These are phyloP conservation scores for Aspergillus piperis DNA, from an alignment of 2,329 filamentous ascomycete genomes.

Conservation along the genomic window DNA sequence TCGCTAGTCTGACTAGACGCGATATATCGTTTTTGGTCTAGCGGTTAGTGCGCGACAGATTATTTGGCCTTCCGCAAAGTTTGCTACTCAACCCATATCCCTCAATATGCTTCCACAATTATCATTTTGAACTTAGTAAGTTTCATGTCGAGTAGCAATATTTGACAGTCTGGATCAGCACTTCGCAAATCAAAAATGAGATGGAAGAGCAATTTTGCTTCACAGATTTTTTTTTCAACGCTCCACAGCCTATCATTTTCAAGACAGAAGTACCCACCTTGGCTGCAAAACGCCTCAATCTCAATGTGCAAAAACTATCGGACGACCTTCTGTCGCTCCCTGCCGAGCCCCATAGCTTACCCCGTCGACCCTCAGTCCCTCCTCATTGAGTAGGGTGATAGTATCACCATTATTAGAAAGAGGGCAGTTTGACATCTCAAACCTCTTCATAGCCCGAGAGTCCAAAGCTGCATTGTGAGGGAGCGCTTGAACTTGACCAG, in stretches of 20 bases:
- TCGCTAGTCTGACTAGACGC: too few relatives aligned
- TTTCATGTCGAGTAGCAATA: too few relatives aligned
- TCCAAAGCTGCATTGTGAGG: conserved; percentile 11
- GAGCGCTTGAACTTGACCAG: conserved; percentile 13
- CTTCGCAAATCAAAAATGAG: too few relatives aligned
- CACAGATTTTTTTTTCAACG: neutral
- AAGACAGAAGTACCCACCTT: neutral
- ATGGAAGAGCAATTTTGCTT: too few relatives aligned
- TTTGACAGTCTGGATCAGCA: too few relatives aligned
- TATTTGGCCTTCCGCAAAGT: too few relatives aligned
- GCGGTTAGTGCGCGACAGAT: too few relatives aligned
- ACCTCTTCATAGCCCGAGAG: conserved; percentile 7
- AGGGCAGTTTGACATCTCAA: conserved; percentile 10
- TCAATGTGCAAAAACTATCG: neutral
- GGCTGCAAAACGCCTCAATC: neutral
- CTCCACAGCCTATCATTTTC: neutral
- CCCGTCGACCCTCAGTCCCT: conserved; percentile 20
- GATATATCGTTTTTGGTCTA: too few relatives aligned
- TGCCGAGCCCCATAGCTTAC: conserved; percentile 16
- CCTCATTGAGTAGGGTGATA: conserved; percentile 19
- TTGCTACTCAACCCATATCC: too few relatives aligned
- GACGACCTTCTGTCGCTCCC: neutral
- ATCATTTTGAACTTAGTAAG: too few relatives aligned
- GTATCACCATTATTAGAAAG: conserved; percentile 16
- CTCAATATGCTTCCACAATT: fast-evolving